Evolutionary conservation across 176 grass and related monocot species (phyloP).

Genomic region (Oryza rufipogon): DNA sequence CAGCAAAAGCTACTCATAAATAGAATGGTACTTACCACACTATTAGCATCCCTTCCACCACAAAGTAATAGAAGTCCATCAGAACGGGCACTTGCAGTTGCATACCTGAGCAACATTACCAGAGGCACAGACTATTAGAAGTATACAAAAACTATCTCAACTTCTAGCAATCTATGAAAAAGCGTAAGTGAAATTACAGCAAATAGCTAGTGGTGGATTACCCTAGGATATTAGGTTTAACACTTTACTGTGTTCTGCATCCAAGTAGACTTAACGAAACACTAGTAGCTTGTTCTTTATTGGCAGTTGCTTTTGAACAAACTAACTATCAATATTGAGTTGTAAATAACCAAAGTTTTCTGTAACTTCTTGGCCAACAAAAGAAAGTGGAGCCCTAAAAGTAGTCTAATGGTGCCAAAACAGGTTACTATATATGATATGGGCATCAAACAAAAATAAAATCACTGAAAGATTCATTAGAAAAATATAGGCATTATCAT

Average conservation of each 20-base stretch:
- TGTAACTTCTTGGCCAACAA: neutral
- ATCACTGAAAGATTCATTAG: constrained; percentile 19
- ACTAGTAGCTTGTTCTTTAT: neutral
- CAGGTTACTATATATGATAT: neutral
- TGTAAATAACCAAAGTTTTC: constrained; percentile 18
- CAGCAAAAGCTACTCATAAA: constrained; percentile 7
- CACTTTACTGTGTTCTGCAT: neutral
- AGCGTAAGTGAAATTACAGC: neutral
- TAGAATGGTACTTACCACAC: constrained; percentile 76
- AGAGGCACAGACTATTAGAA: constrained; percentile 17
- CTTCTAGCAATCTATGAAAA: constrained; percentile 16
- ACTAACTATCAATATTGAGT: constrained; percentile 2
- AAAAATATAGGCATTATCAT: constrained; percentile 20
- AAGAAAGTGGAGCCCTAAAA: neutral
- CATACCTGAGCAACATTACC: constrained; percentile 72
- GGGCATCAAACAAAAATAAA: neutral
- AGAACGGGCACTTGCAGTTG: constrained; percentile 94
- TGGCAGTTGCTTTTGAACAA: neutral
- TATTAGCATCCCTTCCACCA: constrained; percentile 96
- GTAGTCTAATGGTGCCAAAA: neutral
- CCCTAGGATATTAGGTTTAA: constrained; percentile 13
- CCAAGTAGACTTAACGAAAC: constrained; percentile 31
- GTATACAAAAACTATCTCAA: constrained; percentile 8
- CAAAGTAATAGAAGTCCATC: constrained; percentile 97
- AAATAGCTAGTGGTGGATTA: constrained; percentile 12